Base-by-base conservation (phyloP, 2,329 filamentous ascomycete genomes). In the Aspergillus piperis region DNA sequence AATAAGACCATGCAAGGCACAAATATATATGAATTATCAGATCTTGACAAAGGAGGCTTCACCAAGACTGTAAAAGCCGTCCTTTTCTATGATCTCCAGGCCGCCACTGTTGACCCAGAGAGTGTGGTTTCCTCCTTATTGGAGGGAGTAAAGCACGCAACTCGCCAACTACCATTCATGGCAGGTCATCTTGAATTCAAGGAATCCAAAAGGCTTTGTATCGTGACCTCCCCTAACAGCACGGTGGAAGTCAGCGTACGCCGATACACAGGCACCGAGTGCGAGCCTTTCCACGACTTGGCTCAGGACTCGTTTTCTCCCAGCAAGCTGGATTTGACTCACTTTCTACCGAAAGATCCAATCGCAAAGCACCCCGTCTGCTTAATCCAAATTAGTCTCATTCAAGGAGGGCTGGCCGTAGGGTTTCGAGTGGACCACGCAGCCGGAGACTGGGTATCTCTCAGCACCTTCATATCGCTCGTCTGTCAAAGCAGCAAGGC, bases 371-470 rank as follows among this genome's bases (percentile, higher is more conserved):
- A 62, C 10, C 60, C 62, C 13, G 67, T 63, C 7, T 67, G 68
- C 58, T 30, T 39, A n/a, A 47, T 71, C 8, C 67, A 69, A 53
- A 23, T 69, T n/a, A 68, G 41, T 19, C 6, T 69, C 44, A 62
- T 71, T 11, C 50, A 66, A 23, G 62, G 64, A 2, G 67, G 68
- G 8, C 38, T 71, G 17, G 57, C 68, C 30, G 19, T 71, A 7
- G 64, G 61, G 27, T 58, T 66, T 27, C 42, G 54, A 39, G 56
- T 68, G 25, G 62, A 68, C 32, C 67, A 70, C 17, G 63, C 63
- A n/a, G 60, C 56, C 4, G 69, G 63, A 13, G 69, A 71, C 58
- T 71, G 68, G 67, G 17, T 50, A 13, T 69, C 69, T 6, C 62
- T 70, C 32, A 56, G 66, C 44, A 59, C 52, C n/a, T 66, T 69